A percentile compares a stretch with the other conserved stretches of the same genome.
These are phyloP conservation scores for Pestalotiopsis sp. DNA, from an alignment of 2,329 filamentous ascomycete species.

Conservation along the genomic window DNA sequence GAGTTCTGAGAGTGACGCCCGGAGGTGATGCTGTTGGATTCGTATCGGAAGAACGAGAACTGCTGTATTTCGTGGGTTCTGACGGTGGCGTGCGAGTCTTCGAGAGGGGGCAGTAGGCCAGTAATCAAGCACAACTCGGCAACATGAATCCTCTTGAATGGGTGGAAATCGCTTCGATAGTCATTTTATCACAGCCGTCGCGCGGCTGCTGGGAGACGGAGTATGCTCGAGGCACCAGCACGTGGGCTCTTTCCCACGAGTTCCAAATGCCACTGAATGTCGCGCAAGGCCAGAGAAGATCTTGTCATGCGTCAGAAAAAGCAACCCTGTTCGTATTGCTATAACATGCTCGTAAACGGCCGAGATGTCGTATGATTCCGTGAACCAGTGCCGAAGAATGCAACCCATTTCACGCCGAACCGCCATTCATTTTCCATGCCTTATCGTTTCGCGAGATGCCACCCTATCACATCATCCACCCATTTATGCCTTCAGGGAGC, in stretches of 20 bases:
- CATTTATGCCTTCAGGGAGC: conserved; percentile 49
- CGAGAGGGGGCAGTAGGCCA: conserved; percentile 69
- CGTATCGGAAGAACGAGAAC: conserved; percentile 64
- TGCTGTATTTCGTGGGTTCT: conserved; percentile 78
- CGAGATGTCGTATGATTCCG: conserved; percentile 29
- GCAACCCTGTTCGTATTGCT: conserved; percentile 31
- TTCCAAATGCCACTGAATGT: not conserved
- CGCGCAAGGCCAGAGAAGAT: not conserved
- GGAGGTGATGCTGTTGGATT: conserved; percentile 41
- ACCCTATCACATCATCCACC: conserved; percentile 22
- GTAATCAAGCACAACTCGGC: not conserved
- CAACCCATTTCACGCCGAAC: conserved; percentile 20
- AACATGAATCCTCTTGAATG: not conserved
- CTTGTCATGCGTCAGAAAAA: conserved; percentile 24
- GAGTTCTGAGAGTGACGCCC: conserved; percentile 76
- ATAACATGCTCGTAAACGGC: conserved; percentile 33
- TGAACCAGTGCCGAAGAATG: conserved; percentile 35
- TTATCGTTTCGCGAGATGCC: conserved; percentile 38
- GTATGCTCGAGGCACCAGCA: not conserved
- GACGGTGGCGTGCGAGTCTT: conserved; percentile 85
- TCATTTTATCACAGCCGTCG: not conserved
- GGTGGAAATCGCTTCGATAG: not conserved
- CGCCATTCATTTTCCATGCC: conserved; percentile 31
- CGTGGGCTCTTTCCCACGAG: not conserved
- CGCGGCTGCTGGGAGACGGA: not conserved